Base-by-base conservation (phyloP, 257 asterid genomes). In the Solanum gandarillasii region DNA sequence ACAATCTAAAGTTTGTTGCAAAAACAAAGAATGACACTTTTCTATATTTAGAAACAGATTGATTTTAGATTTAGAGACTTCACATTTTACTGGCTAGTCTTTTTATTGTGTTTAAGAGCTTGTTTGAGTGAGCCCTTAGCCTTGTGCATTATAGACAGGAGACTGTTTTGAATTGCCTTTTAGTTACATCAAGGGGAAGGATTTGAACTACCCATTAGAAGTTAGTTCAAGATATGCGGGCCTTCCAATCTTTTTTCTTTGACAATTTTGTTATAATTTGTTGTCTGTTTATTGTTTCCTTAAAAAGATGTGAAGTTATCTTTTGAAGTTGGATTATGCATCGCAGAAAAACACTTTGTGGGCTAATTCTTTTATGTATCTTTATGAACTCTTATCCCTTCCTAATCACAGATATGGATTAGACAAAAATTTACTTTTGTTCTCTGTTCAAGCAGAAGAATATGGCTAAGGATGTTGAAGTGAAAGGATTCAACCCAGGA, bases 401-500 rank as follows among this genome's bases (percentile, higher is more conserved):
- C 38, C 36, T 16, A 60, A 21, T 65, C 35, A 62, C 39, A 12
- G 20, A 67, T 27, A 36, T 43, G 62, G 52, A 31, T n/a, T 60
- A 62, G 78, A 58, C 78, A 43, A 35, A 84, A 7, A 36, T 14
- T 8, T 85, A n/a, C 60, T 11, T 58, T 79, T 87, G 67, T 87
- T 85, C n/a, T 89, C 71, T 90, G 89, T 73, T 89, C 88, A 83
- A 67, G 88, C 97, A 95, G 95, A 90, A 89, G 88, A 88, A 91
- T 65, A 84, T 85, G 87, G 94, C 90, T 52, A 83, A 89, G 86
- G 92, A 89, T 75, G 91, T 75, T 52, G 94, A 90, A 90, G 92
- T 92, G 27, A 86, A 85, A 87, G 98, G 98, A 73, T 89, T 96
- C 89, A 96, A 96, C 90, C 98, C 98, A 9, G 98, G 98, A 62